Evolutionary conservation across 176 grass and related monocot genomes (phyloP).

Genomic region (Eragrostis nindensis): DNA sequence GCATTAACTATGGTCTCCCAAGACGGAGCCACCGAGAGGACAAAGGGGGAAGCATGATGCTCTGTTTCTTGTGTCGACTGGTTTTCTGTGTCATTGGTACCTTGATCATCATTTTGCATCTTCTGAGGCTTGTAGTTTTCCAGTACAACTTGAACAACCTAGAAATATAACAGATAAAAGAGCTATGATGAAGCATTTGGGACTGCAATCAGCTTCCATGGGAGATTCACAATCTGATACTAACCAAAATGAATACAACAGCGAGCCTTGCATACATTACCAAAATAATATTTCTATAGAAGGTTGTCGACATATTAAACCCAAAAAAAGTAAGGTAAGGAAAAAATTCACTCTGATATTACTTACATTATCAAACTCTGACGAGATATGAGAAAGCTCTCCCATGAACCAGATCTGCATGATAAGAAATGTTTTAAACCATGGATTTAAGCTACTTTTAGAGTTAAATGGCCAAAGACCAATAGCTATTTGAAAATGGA

Average conservation of each 20-base stretch:
- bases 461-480: background rate
- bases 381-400: slow-evolving; percentile 93
- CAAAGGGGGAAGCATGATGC: slow-evolving; percentile 57
- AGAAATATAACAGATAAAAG: slow-evolving; percentile 25
- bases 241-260: slow-evolving; percentile 25
- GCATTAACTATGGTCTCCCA: slow-evolving; percentile 83
- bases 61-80: slow-evolving; percentile 64
- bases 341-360: slow-evolving; percentile 24
- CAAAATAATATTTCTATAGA: slow-evolving; percentile 32
- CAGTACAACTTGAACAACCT: slow-evolving; percentile 88
- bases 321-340: slow-evolving; percentile 13
- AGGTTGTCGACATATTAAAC: slow-evolving; percentile 34
- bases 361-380: slow-evolving; percentile 98
- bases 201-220: slow-evolving; percentile 26
- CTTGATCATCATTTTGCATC: slow-evolving; percentile 49
- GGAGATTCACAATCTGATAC: slow-evolving; percentile 24
- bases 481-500: background rate
- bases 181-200: slow-evolving; percentile 25
- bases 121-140: slow-evolving; percentile 79
- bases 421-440: slow-evolving; percentile 38
- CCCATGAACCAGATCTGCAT: slow-evolving; percentile 98
- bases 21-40: slow-evolving; percentile 55
- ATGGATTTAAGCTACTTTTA: background rate
- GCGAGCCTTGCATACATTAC: slow-evolving; percentile 31
- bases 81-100: slow-evolving; percentile 38